phyloP scores from a whole-genome alignment of 371 early-diverging fungal genomes.

The Rhizopus arrhizus region DNA sequence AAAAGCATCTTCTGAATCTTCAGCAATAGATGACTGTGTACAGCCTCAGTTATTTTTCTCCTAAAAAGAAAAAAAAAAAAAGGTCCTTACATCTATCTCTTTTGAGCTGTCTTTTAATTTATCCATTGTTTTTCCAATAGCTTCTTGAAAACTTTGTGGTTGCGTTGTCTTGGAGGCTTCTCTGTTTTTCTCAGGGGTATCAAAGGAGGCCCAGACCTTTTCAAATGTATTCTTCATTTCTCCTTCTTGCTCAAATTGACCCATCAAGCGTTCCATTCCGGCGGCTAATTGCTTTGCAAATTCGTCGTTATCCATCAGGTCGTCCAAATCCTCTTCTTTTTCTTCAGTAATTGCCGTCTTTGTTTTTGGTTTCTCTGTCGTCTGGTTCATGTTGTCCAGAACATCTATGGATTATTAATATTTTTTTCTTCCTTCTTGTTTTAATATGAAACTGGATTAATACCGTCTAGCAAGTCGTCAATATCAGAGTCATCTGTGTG shows the following conservation, averaged over 20 bases:
- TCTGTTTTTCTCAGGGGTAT: slow-evolving; percentile 22
- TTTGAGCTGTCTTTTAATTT: slow-evolving; percentile 84
- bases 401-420: slow-evolving; percentile 41
- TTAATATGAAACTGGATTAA: neutral
- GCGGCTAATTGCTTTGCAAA: slow-evolving; percentile 77
- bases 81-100: slow-evolving; percentile 70
- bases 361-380: slow-evolving; percentile 11
- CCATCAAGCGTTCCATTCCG: slow-evolving; percentile 77
- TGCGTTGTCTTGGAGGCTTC: slow-evolving; percentile 15
- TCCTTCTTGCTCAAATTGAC: slow-evolving; percentile 46
- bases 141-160: slow-evolving; percentile 69
- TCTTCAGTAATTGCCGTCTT: slow-evolving; percentile 20
- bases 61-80: neutral
- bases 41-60: neutral
- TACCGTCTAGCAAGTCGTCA: slow-evolving; percentile 69
- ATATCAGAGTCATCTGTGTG: slow-evolving; percentile 59
- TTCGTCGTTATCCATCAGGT: slow-evolving; percentile 66
- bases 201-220: slow-evolving; percentile 60
- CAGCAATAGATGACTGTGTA: slow-evolving; percentile 65
- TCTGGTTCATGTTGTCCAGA: slow-evolving; percentile 49
- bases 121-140: slow-evolving; percentile 82
- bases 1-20: slow-evolving; percentile 69
- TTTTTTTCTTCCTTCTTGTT: neutral
- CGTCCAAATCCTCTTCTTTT: slow-evolving; percentile 32
- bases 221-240: slow-evolving; percentile 68